Base-by-base conservation (phyloP, 768 basidiomycete genomes). In the Pleurotus tuber-regium region DNA sequence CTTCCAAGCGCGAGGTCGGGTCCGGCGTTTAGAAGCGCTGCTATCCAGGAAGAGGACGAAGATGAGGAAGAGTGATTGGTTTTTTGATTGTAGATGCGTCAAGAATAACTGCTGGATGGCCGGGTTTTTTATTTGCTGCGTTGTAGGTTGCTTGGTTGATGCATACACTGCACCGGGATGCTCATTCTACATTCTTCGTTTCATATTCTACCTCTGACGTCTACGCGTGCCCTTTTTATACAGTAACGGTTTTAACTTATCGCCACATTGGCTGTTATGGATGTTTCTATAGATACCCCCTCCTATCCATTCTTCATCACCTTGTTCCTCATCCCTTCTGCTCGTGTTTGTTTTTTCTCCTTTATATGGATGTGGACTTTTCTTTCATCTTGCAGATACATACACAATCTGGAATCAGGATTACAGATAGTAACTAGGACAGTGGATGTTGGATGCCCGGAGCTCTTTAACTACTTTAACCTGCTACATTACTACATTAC, bases 21-120 rank as follows among this genome's bases (percentile, higher is more conserved):
- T 1, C 82, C 80, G 43, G 83, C 88, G 7, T 89, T 89, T 59
- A 68, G 72, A 41, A 29, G 51, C 43, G 80, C 84, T 56, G 68
- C 87, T 4, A 91, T 90, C 50, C 87, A 90, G 64, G 90, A 92
- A 63, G 90, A 91, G 62, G 90, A 92, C 57, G 90, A 92, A 64
- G 90, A 76, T 18, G 90, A 91, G 66, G 90, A 90, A 59, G 83
- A 89, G 62, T 75, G 64, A 66, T 59, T 9, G 14, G 9, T 9
- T 19, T 9, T 40, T 40, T 40, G 11, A 11, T 40, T 40, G 14
- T 18, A 40, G 7, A n/a, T n/a, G 11, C 11, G n/a, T 40, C 38
- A 44, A 4, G 28, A 12, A 46, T 16, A 8, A 16, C 18, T 8
- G 11, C 18, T 40, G 9, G 14, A 19, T 18, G 8, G 38, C 21